phyloP scores from a whole-genome alignment of 2,329 filamentous ascomycete genomes.

The Ophiostoma quercus region DNA sequence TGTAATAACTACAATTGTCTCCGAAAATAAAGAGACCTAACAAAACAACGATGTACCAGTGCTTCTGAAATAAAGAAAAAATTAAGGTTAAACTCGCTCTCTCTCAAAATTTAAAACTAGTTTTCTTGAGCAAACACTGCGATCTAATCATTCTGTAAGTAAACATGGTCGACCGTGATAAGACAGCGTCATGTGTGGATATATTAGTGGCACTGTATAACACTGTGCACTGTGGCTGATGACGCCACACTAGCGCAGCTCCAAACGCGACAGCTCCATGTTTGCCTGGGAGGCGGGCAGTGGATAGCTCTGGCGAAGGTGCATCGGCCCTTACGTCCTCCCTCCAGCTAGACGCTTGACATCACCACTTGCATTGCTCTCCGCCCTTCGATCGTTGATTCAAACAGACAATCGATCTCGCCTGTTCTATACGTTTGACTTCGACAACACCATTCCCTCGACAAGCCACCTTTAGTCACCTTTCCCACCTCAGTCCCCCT shows the following conservation, averaged over 20 bases:
- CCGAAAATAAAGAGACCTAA: no score
- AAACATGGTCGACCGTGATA: background rate
- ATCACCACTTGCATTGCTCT: slow-evolving; percentile 9
- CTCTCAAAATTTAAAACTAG: no score
- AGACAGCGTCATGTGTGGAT: background rate
- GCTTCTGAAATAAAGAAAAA: no score
- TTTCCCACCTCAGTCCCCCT: background rate
- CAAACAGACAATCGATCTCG: background rate
- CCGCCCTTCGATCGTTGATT: background rate
- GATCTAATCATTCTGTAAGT: background rate
- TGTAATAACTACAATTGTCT: no score
- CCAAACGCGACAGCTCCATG: slow-evolving; percentile 26
- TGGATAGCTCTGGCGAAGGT: slow-evolving; percentile 13
- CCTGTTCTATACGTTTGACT: background rate
- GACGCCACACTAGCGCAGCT: background rate
- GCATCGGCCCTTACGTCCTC: background rate
- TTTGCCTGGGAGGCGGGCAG: slow-evolving; percentile 20
- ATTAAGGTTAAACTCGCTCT: no score
- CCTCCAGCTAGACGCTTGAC: background rate
- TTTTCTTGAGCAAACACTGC: no score
- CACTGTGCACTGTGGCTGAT: slow-evolving; percentile 2
- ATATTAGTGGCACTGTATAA: background rate
- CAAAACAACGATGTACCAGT: no score
- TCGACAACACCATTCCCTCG: slow-evolving; percentile 1
- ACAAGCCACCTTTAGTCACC: background rate